phyloP scores from a whole-genome alignment of 768 basidiomycete species.

The Trametopsis cervina region DNA sequence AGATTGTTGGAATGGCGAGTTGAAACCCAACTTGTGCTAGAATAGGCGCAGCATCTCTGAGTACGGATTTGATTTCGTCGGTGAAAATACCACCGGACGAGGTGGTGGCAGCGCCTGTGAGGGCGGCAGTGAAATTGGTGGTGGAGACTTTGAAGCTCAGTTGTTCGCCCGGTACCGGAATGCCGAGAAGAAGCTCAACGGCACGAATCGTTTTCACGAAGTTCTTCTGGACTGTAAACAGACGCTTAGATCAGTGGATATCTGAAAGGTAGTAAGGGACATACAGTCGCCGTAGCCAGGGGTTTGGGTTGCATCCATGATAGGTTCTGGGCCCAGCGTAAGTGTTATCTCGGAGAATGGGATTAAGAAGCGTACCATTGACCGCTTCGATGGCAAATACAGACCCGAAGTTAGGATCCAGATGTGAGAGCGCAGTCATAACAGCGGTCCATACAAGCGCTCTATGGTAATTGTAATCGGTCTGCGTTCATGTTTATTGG shows the following conservation, averaged over 20 bases:
- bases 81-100: conserved; percentile 18
- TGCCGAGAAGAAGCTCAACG: conserved; percentile 55
- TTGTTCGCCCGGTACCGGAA: conserved; percentile 31
- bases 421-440: conserved; percentile 66
- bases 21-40: conserved; percentile 23
- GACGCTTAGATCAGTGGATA: background rate
- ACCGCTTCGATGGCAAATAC: conserved; percentile 71
- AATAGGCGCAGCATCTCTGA: conserved; percentile 32
- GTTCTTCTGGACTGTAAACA: conserved; percentile 53
- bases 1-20: conserved; percentile 17
- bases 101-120: conserved; percentile 15
- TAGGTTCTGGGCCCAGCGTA: conserved; percentile 38
- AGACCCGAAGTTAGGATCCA: conserved; percentile 56
- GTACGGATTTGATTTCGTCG: conserved; percentile 25
- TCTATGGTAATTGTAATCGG: conserved; percentile 63
- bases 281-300: conserved; percentile 66
- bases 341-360: background rate
- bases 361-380: conserved; percentile 34
- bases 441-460: conserved; percentile 79
- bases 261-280: conserved; percentile 18
- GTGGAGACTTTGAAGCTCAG: conserved; percentile 17
- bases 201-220: conserved; percentile 65
- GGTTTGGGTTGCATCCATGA: conserved; percentile 62
- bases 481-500: conserved; percentile 33
- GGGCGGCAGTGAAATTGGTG: conserved; percentile 30